phyloP scores from a whole-genome alignment of 2,329 filamentous ascomycete species.

The Colletotrichum magnum region DNA sequence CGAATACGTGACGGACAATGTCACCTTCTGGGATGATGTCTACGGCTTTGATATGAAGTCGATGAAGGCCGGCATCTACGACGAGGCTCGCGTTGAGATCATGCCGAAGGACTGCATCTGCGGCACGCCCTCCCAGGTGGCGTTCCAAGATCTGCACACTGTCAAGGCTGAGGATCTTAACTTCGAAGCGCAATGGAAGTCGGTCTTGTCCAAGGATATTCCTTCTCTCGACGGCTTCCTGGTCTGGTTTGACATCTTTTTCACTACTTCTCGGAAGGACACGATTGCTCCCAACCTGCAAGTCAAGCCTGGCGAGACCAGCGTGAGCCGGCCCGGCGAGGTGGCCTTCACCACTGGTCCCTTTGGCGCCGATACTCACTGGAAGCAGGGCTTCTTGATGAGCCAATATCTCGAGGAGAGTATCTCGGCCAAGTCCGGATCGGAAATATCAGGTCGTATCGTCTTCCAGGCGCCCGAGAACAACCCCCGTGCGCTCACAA shows the following conservation, averaged over 20 bases:
- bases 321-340: slow-evolving; percentile 68
- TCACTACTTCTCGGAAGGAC: slow-evolving; percentile 73
- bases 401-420: slow-evolving; percentile 70
- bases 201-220: slow-evolving; percentile 72
- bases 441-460: slow-evolving; percentile 76
- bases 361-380: slow-evolving; percentile 83
- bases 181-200: slow-evolving; percentile 79
- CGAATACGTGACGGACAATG: slow-evolving; percentile 82
- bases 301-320: slow-evolving; percentile 75
- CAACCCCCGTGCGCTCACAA: slow-evolving; percentile 77
- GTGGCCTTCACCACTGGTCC: slow-evolving; percentile 94
- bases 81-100: slow-evolving; percentile 84
- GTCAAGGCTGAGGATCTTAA: slow-evolving; percentile 79
- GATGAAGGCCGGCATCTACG: slow-evolving; percentile 87
- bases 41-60: slow-evolving; percentile 96
- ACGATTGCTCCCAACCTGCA: slow-evolving; percentile 62
- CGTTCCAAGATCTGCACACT: slow-evolving; percentile 82
- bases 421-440: slow-evolving; percentile 64
- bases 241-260: slow-evolving; percentile 96
- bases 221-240: slow-evolving; percentile 87
- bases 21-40: slow-evolving; percentile 90
- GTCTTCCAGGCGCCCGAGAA: slow-evolving; percentile 78
- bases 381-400: slow-evolving; percentile 87
- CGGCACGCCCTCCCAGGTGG: slow-evolving; percentile 75
- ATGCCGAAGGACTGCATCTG: slow-evolving; percentile 74